These are phyloP conservation scores for Alnus glutinosa DNA, from an alignment of 306 rosid species.

Conservation along the genomic window DNA sequence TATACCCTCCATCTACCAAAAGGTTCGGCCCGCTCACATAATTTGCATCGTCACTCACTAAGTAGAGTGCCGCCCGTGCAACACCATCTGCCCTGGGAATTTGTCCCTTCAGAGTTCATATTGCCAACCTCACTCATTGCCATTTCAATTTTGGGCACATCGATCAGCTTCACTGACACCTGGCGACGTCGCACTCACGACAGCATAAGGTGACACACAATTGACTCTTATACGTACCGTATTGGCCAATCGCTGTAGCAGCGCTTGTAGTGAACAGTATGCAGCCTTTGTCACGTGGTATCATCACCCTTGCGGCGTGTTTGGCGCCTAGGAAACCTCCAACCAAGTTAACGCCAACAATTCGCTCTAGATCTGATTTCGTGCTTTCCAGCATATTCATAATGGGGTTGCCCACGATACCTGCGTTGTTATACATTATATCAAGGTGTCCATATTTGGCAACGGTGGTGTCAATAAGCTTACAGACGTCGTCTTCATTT, in stretches of 20 bases:
- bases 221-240: constrained; percentile 37
- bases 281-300: constrained; percentile 26
- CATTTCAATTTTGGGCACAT: not conserved
- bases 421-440: constrained; percentile 32
- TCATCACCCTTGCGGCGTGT: constrained; percentile 38
- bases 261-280: constrained; percentile 36
- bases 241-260: constrained; percentile 18
- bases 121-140: not conserved
- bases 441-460: constrained; percentile 15
- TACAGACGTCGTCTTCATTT: constrained; percentile 12
- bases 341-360: not conserved
- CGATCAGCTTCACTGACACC: too few species aligned
- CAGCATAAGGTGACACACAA: constrained; percentile 29
- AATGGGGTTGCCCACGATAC: not conserved
- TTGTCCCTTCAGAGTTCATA: constrained; percentile 18
- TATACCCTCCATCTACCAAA: constrained; percentile 32
- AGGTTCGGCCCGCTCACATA: constrained; percentile 33
- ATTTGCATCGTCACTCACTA: constrained; percentile 27
- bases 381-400: not conserved
- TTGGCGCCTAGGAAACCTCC: constrained; percentile 15
- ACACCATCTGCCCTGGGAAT: constrained; percentile 13
- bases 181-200: not conserved
- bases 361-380: constrained; percentile 7
- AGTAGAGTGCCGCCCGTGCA: constrained; percentile 26
- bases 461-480: constrained; percentile 6